These are phyloP conservation scores for Colletotrichum sp. DNA, from an alignment of 2,329 filamentous ascomycete genomes.

Conservation along the genomic window DNA sequence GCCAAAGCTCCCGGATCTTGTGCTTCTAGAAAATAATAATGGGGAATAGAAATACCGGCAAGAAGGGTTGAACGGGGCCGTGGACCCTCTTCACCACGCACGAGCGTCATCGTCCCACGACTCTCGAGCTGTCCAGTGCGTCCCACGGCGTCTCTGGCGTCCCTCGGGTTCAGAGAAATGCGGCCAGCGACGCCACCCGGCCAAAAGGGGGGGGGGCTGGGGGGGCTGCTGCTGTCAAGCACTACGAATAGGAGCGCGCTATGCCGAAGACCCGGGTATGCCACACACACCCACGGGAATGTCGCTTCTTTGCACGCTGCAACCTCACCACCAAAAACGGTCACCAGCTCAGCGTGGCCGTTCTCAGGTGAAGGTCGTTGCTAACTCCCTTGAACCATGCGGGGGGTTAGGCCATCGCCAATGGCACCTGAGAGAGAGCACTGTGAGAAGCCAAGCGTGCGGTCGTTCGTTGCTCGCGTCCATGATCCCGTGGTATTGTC, in stretches of 20 bases:
- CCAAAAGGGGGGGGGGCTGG: background rate
- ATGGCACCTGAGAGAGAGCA: background rate
- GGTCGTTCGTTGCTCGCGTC: background rate
- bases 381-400: background rate
- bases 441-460: background rate
- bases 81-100: constrained; percentile 17
- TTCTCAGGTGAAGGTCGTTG: background rate
- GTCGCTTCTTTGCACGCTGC: constrained; percentile 13
- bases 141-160: constrained; percentile 2
- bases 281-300: background rate
- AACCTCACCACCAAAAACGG: constrained; percentile 11
- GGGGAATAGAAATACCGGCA: constrained; percentile 21
- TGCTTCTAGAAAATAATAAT: constrained; percentile 24
- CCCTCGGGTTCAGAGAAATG: constrained; percentile 15
- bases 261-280: constrained; percentile 14
- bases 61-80: constrained; percentile 24
- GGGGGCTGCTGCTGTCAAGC: background rate
- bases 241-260: background rate
- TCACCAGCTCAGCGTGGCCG: constrained; percentile 3
- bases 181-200: constrained; percentile 9
- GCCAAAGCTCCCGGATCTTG: constrained; percentile 21
- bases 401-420: background rate
- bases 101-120: constrained; percentile 23
- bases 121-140: constrained; percentile 6
- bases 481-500: background rate